phyloP scores from a whole-genome alignment of 495 filamentous ascomycete genomes.

The Aeminium ludgeri region DNA sequence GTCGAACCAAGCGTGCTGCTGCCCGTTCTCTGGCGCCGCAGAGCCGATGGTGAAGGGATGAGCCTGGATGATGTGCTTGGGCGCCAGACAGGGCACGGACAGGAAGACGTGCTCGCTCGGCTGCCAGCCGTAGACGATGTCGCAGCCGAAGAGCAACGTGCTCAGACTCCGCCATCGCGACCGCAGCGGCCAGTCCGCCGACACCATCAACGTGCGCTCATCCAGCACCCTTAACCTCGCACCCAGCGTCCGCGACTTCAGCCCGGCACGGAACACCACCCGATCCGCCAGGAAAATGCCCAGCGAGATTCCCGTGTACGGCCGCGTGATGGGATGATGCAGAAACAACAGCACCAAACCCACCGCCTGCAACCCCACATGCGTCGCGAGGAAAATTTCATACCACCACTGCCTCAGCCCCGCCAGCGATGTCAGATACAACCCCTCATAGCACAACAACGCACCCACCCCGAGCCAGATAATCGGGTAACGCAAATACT shows the following conservation, averaged over 20 bases:
- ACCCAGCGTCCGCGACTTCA: slow-evolving; percentile 28
- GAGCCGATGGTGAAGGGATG: slow-evolving; percentile 50
- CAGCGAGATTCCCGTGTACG: slow-evolving; percentile 29
- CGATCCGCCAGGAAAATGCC: slow-evolving; percentile 42
- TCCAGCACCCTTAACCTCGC: slow-evolving; percentile 35
- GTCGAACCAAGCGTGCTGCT: slow-evolving; percentile 28
- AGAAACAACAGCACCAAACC: slow-evolving; percentile 38
- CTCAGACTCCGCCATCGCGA: slow-evolving; percentile 1
- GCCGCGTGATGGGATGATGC: slow-evolving; percentile 28
- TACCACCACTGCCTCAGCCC: slow-evolving; percentile 37
- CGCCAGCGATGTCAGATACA: slow-evolving; percentile 35
- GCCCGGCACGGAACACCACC: slow-evolving; percentile 34
- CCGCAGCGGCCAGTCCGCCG: slow-evolving; percentile 18
- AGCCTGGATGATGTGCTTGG: slow-evolving; percentile 31
- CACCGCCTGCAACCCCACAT: slow-evolving; percentile 35
- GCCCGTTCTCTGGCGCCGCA: slow-evolving; percentile 18
- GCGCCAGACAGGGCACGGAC: slow-evolving; percentile 33
- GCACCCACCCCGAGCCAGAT: slow-evolving; percentile 32
- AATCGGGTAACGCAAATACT: slow-evolving; percentile 24
- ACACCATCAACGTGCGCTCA: slow-evolving; percentile 33
- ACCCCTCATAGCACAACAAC: slow-evolving; percentile 33
- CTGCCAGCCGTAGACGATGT: slow-evolving; percentile 34
- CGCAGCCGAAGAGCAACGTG: slow-evolving; percentile 2
- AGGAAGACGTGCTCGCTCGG: slow-evolving; percentile 44
- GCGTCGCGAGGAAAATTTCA: slow-evolving; percentile 40